Percentiles rank a stretch among this genome's conserved stretches.
These are phyloP conservation scores for Floccularia luteovirens DNA, from an alignment of 768 basidiomycete species.

Conservation along the genomic window DNA sequence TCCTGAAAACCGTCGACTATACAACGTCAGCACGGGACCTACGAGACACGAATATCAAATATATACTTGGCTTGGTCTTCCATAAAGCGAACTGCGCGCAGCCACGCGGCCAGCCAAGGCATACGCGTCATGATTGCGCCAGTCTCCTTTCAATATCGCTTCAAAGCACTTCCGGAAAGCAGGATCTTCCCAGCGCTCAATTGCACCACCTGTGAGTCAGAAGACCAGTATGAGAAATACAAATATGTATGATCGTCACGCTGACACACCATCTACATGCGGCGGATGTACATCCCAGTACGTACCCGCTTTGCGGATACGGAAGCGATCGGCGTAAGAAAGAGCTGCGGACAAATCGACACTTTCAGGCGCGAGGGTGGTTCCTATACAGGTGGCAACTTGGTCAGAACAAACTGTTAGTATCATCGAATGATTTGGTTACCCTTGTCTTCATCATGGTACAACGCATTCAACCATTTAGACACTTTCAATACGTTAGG, in stretches of 20 bases:
- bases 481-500: conserved; percentile 53
- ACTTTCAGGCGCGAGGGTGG: conserved; percentile 29
- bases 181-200: conserved; percentile 72
- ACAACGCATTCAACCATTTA: conserved; percentile 60
- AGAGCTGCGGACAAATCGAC: conserved; percentile 58
- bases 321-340: conserved; percentile 67
- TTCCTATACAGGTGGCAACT: no score
- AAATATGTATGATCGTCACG: not conserved
- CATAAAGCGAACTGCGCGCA: conserved; percentile 59
- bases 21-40: not conserved
- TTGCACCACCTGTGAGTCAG: conserved; percentile 45
- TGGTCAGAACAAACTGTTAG: no score
- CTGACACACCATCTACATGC: conserved; percentile 32
- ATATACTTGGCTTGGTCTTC: conserved; percentile 41
- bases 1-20: conserved; percentile 43
- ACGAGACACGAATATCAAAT: not conserved
- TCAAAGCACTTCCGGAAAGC: conserved; percentile 51
- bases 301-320: conserved; percentile 62
- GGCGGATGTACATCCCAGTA: conserved; percentile 43
- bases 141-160: conserved; percentile 53
- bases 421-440: no score
- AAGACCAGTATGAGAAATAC: conserved; percentile 4
- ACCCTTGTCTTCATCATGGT: no score
- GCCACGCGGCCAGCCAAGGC: conserved; percentile 50
- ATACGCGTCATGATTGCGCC: conserved; percentile 62